phyloP scores from a whole-genome alignment of 139 green algal species.

The Chlorella sp. region DNA sequence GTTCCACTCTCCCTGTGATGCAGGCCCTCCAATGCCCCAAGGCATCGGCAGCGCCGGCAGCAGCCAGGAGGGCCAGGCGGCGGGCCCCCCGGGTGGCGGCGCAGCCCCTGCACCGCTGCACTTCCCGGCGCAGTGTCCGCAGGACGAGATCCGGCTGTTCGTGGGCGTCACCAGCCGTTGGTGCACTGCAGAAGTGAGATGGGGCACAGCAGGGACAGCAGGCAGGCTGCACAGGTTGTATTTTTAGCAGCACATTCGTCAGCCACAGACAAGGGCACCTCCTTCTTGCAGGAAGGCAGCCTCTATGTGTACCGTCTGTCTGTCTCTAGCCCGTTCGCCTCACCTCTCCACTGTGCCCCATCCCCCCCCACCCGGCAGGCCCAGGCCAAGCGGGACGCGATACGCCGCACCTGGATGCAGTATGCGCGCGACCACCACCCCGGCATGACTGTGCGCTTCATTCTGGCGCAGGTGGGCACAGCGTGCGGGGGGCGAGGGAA shows the following conservation, averaged over 20 bases:
- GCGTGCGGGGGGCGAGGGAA: background rate
- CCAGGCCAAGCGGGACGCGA: slow-evolving; percentile 36
- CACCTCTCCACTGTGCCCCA: background rate
- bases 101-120: background rate
- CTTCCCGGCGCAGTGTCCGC: slow-evolving; percentile 23
- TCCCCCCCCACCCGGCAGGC: background rate
- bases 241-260: background rate
- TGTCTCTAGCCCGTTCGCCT: background rate
- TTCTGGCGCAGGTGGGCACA: slow-evolving; percentile 49
- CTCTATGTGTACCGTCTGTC: background rate
- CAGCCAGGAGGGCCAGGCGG: background rate
- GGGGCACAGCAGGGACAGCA: too few relatives aligned
- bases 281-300: background rate
- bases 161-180: slow-evolving; percentile 43
- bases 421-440: slow-evolving; percentile 1
- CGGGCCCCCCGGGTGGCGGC: background rate
- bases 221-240: too few relatives aligned
- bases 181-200: slow-evolving; percentile 27
- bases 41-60: background rate
- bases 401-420: slow-evolving; percentile 42
- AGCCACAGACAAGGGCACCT: background rate
- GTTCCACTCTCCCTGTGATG: background rate
- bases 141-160: slow-evolving; percentile 35
- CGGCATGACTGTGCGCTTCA: slow-evolving; percentile 37
- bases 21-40: background rate